Base-by-base conservation (phyloP, 257 asterid species). In the Capsicum pubescens region DNA sequence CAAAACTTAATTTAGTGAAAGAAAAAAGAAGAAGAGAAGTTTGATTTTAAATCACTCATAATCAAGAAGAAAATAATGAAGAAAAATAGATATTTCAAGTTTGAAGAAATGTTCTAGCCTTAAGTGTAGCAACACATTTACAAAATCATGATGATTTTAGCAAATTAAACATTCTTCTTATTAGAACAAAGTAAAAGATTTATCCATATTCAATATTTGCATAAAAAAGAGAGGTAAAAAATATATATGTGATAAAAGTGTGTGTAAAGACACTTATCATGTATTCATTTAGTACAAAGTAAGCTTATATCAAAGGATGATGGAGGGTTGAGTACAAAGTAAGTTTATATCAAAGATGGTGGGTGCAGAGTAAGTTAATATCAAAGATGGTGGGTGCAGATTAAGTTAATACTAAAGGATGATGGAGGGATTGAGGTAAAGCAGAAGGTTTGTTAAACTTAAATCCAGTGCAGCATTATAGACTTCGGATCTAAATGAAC, bases 61-160 rank as follows among this genome's bases (percentile, higher is more conserved):
- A 61, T 88, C 83, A 2, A 94, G 84, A 12, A 95, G 92, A 63
- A 95, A 95, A 89, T 93, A 90, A 87, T 95, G 99, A 55, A 95
- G 98, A 68, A 95, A 95, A 84, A 95, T 90, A 3, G 94, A 77
- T 14, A 94, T 92, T 86, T 95, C 99, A 16, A 94, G 90, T 92
- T 92, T 95, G 87, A 97, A 98, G 6, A 95, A 95, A 94, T 15
- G 90, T 87, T 36, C 98, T 98, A 1, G 97, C 98, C 88, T 90
- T 94, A 0, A 95, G 94, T 42, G 89, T n/a, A n/a, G n/a, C n/a
- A n/a, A n/a, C n/a, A n/a, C n/a, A n/a, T n/a, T n/a, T n/a, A n/a
- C n/a, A n/a, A n/a, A n/a, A 17, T 10, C 0, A n/a, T n/a, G 36
- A 44, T 70, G 2, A 57, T 44, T 44, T 8, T 44, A 70, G 8